Percentiles rank a stretch among this genome's conserved stretches.
These are phyloP conservation scores for Eurotiales sp. DNA, from an alignment of 2,329 filamentous ascomycete species.

Conservation along the genomic window DNA sequence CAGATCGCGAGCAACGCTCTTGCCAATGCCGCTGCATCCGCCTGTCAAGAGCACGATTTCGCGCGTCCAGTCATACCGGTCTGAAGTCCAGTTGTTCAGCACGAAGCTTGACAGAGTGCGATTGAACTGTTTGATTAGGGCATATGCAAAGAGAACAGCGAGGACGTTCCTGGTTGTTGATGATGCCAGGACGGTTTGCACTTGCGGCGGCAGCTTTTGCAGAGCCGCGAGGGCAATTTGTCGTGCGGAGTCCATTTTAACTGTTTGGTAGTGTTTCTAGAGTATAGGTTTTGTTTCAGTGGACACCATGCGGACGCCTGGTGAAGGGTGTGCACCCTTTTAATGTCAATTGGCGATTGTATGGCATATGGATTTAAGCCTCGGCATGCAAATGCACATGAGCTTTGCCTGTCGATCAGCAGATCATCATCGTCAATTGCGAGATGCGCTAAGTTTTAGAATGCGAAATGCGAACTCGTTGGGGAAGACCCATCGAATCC, in stretches of 20 bases:
- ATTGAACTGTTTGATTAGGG: conserved; percentile 27
- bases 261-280: no score
- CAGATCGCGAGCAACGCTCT: conserved; percentile 32
- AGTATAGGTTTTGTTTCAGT: no score
- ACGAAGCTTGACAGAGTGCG: conserved; percentile 18
- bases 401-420: no score
- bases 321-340: no score
- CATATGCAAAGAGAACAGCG: conserved; percentile 21
- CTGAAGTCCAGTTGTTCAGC: conserved; percentile 23
- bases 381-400: no score
- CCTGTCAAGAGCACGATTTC: conserved; percentile 37
- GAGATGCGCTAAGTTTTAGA: no score
- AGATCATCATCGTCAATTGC: no score
- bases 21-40: conserved; percentile 37
- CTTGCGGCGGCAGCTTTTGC: conserved; percentile 24
- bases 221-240: not conserved
- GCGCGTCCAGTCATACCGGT: conserved; percentile 27
- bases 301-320: no score
- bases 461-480: no score
- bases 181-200: conserved; percentile 25
- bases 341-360: no score
- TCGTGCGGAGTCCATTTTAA: not conserved
- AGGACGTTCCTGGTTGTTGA: conserved; percentile 27
- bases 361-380: no score
- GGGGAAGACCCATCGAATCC: no score